phyloP scores from a whole-genome alignment of 2,329 filamentous ascomycete species.

The Grosmannia serpens region DNA sequence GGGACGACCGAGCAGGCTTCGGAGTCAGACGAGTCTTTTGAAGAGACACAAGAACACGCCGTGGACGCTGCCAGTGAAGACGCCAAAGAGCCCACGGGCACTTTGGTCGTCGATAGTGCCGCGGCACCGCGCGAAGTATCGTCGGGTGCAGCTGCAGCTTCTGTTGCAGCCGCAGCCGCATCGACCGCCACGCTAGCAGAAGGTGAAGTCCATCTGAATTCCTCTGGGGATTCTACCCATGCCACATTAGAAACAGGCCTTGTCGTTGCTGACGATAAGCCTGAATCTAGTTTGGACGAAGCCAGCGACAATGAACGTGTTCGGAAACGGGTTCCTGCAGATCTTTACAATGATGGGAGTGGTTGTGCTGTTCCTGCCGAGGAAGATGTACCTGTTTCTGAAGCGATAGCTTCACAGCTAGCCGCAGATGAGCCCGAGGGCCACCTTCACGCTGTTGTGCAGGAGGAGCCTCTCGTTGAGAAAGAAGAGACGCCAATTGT shows the following conservation, averaged over 20 bases:
- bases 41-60: not conserved
- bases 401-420: not conserved
- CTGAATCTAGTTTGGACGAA: not conserved
- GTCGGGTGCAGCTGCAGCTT: not conserved
- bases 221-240: not conserved
- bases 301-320: not conserved
- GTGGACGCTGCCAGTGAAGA: not conserved
- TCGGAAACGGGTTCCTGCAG: not conserved
- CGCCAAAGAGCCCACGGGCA: not conserved
- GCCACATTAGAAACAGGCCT: not conserved
- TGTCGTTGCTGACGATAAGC: slow-evolving; percentile 1
- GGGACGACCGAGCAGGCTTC: not conserved
- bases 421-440: not conserved
- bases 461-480: not conserved
- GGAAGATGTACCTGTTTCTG: not conserved
- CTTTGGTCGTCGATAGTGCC: not conserved
- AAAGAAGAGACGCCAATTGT: not conserved
- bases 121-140: not conserved
- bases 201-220: not conserved
- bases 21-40: not conserved
- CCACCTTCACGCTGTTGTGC: not conserved
- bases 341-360: not conserved
- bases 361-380: not conserved
- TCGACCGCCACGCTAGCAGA: not conserved
- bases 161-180: not conserved